Evolutionary conservation across 2,329 filamentous ascomycete genomes (phyloP).

Genomic region (Aspergillus niger): DNA sequence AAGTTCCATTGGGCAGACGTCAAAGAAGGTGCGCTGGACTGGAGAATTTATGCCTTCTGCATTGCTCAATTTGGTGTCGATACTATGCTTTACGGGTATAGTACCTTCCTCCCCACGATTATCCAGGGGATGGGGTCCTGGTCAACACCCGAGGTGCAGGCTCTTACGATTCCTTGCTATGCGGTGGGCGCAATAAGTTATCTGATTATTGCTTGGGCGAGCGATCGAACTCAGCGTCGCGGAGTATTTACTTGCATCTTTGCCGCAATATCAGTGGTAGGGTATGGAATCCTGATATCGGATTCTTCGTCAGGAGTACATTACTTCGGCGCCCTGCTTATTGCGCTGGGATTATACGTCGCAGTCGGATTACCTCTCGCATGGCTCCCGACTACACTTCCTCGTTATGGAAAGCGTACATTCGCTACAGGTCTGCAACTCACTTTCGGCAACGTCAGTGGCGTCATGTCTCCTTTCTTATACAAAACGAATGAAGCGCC

Average conservation of each 20-base stretch:
- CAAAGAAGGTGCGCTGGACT: constrained; percentile 67
- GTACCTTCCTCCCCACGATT: constrained; percentile 77
- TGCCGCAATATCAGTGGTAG: constrained; percentile 63
- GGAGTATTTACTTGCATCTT: constrained; percentile 67
- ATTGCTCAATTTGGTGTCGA: constrained; percentile 71
- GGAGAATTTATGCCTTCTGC: constrained; percentile 73
- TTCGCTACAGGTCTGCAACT: constrained; percentile 72
- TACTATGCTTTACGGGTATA: constrained; percentile 77
- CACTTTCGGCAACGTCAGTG: constrained; percentile 68
- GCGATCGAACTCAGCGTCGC: constrained; percentile 67
- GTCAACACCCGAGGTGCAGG: constrained; percentile 66
- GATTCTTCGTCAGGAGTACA: constrained; percentile 63
- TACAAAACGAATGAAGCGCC: constrained; percentile 53
- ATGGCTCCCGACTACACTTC: constrained; percentile 66
- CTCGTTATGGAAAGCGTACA: constrained; percentile 74
- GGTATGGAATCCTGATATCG: constrained; percentile 69
- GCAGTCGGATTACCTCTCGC: constrained; percentile 58
- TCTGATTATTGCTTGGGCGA: constrained; percentile 65
- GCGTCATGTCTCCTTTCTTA: constrained; percentile 71
- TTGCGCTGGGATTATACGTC: constrained; percentile 71
- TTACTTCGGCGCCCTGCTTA: constrained; percentile 76
- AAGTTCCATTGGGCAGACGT: constrained; percentile 65
- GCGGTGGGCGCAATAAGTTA: constrained; percentile 70
- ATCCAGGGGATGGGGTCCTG: constrained; percentile 69
- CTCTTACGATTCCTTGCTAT: constrained; percentile 78